phyloP scores from a whole-genome alignment of 2,329 filamentous ascomycete species.

The Penicillium sp. region DNA sequence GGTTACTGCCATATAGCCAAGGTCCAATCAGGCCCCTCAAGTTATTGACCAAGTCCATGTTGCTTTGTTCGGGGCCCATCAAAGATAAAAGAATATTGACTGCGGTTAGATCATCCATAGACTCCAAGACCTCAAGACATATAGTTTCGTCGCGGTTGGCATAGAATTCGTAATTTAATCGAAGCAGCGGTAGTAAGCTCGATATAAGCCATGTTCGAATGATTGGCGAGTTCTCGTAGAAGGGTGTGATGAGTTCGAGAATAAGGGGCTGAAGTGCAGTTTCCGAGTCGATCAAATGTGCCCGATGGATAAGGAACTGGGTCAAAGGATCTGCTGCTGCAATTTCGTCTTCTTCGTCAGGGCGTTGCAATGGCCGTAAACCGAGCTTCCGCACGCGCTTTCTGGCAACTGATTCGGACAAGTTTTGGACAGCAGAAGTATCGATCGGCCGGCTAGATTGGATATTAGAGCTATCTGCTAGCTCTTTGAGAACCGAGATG shows the following conservation, averaged over 20 bases:
- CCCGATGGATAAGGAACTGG: constrained; percentile 60
- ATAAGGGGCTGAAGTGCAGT: constrained; percentile 58
- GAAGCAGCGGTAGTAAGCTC: constrained; percentile 57
- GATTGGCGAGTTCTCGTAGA: constrained; percentile 53
- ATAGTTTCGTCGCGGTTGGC: constrained; percentile 47
- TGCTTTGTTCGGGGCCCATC: constrained; percentile 33
- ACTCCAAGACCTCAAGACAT: constrained; percentile 54
- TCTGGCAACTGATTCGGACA: constrained; percentile 52
- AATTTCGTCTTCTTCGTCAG: constrained; percentile 45
- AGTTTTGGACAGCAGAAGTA: constrained; percentile 46
- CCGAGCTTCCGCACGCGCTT: constrained; percentile 54
- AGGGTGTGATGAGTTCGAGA: constrained; percentile 57
- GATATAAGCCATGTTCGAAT: constrained; percentile 62
- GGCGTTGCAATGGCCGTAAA: constrained; percentile 50
- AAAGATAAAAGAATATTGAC: constrained; percentile 55
- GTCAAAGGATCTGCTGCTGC: constrained; percentile 51
- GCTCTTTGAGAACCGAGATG: constrained; percentile 48
- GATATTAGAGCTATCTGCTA: constrained; percentile 40
- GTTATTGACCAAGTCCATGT: constrained; percentile 51
- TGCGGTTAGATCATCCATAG: constrained; percentile 51
- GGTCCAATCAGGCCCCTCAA: constrained; percentile 60
- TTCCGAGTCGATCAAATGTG: constrained; percentile 59
- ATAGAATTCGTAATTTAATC: constrained; percentile 64
- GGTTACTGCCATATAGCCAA: constrained; percentile 61
- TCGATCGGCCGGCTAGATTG: constrained; percentile 43